Percentiles rank a stretch among this genome's conserved stretches.
Evolutionary conservation across 768 basidiomycete species (phyloP).

Genomic region (Termitomyces heimii): DNA sequence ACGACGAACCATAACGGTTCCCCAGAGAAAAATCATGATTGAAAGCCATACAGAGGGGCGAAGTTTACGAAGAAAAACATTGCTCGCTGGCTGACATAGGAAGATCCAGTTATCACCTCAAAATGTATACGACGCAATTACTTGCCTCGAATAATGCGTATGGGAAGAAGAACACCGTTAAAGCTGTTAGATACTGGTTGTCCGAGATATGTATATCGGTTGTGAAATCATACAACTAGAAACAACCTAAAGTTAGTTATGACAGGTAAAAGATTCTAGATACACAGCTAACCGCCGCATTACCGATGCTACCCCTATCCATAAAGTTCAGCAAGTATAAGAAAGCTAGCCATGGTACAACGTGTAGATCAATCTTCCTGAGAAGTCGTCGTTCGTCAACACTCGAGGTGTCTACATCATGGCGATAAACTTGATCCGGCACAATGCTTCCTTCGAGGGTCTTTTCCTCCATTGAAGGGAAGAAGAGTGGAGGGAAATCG

Average conservation of each 20-base stretch:
- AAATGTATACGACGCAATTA: not conserved
- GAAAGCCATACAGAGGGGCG: conserved; percentile 67
- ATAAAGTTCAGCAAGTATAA: conserved; percentile 75
- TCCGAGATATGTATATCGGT: conserved; percentile 51
- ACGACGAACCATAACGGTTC: conserved; percentile 36
- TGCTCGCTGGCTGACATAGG: conserved; percentile 48
- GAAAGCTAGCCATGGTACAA: conserved; percentile 72
- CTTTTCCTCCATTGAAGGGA: conserved; percentile 13
- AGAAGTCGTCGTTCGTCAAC: conserved; percentile 52
- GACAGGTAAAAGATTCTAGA: not conserved
- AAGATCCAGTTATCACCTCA: not conserved
- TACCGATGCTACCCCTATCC: conserved; percentile 63
- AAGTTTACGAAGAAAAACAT: conserved; percentile 51
- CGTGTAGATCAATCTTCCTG: conserved; percentile 56
- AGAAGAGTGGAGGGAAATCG: conserved; percentile 5
- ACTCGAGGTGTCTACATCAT: conserved; percentile 44
- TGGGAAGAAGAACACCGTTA: conserved; percentile 74
- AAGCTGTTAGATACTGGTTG: conserved; percentile 59
- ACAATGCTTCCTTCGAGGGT: conserved; percentile 12
- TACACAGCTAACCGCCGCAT: conserved; percentile 50
- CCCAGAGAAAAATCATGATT: conserved; percentile 42
- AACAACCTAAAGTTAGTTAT: not conserved
- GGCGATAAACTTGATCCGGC: conserved; percentile 32
- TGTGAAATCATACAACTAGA: conserved; percentile 54
- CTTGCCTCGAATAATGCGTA: conserved; percentile 65